Evolutionary conservation across 2,329 filamentous ascomycete species (phyloP), one percentile per base, ranked within the genome.

Genomic region (Macrophomina tecta): DNA sequence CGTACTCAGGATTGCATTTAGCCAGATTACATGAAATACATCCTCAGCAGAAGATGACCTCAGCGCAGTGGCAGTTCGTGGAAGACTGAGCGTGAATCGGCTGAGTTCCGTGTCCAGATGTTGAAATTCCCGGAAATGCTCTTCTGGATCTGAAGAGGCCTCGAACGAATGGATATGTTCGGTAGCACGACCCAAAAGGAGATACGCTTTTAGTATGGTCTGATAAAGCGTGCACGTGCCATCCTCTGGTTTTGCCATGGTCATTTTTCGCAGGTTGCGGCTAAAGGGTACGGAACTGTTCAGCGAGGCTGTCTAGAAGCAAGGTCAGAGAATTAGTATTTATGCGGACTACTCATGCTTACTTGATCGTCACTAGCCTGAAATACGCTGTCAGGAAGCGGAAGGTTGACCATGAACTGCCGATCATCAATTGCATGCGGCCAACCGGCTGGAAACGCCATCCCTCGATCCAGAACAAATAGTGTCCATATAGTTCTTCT

Each of bases 381-480:
- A 60, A 32, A 12, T 55, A 69, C 67, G 73, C 68, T 8, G 3
- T 77, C 71, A 3, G 70, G 67, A 5, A 74, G 46, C 4, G 75
- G 75, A 7, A 77, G 68, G 30, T 77, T 70, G n/a, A 77, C 68
- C 62, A 72, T 75, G 67, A 76, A 75, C 16, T 76, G 73, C 8
- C 67, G 67, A 34, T 77, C 76, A 8, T 72, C 67, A 34, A 77
- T 74, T 5, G 72, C 72, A 61, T 69, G 66, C 0, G 74, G 72
- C 73, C 73, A 75, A 0, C 73, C 73, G 16, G 71, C 71, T n/a
- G 72, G 72, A 70, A 74, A 77, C 0, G 72, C 67, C 49, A 70
- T 68, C 16, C 68, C 71, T 30, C 74, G 68, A 63, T 77, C 76
- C 68, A 74, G 67, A 5, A 76, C 69, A 58, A 75, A 75, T 1